Evolutionary conservation across 2,329 filamentous ascomycete species (phyloP).

Genomic region (Paecilomyces formosus): DNA sequence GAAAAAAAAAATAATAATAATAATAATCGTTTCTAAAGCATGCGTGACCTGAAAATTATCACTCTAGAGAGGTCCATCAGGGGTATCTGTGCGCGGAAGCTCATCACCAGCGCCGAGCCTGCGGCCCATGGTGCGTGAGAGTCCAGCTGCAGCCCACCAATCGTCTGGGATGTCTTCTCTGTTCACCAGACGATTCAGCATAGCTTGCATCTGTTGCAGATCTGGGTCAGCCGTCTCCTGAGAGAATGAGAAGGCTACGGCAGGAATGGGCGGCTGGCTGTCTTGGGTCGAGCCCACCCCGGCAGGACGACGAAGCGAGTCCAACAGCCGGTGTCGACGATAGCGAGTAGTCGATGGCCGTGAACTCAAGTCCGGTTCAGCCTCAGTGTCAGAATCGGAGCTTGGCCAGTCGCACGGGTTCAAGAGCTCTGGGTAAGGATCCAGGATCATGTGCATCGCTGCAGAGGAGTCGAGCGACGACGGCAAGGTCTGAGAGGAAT

Average conservation of each 20-base stretch:
- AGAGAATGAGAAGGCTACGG: slow-evolving; percentile 22
- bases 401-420: slow-evolving; percentile 31
- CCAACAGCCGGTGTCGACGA: slow-evolving; percentile 6
- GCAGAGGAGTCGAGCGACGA: slow-evolving; percentile 14
- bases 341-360: slow-evolving; percentile 3
- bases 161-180: slow-evolving; percentile 73
- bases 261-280: slow-evolving; percentile 26
- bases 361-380: slow-evolving; percentile 11
- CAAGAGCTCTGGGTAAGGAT: slow-evolving; percentile 26
- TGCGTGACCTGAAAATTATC: slow-evolving; percentile 3
- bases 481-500: slow-evolving; percentile 38
- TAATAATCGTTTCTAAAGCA: neutral
- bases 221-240: slow-evolving; percentile 24
- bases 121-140: slow-evolving; percentile 48
- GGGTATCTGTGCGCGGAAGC: slow-evolving; percentile 11
- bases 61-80: slow-evolving; percentile 10
- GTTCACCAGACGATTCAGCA: slow-evolving; percentile 62
- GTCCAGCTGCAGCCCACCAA: slow-evolving; percentile 68
- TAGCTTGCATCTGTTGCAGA: slow-evolving; percentile 61
- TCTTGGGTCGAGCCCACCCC: slow-evolving; percentile 24
- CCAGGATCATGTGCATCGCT: slow-evolving; percentile 21
- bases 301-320: slow-evolving; percentile 13
- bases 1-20: neutral
- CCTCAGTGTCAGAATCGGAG: slow-evolving; percentile 25
- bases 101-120: slow-evolving; percentile 19